Conservation (phyloP, 2,329 filamentous ascomycete species). For the Xylariaceae sp. region DNA sequence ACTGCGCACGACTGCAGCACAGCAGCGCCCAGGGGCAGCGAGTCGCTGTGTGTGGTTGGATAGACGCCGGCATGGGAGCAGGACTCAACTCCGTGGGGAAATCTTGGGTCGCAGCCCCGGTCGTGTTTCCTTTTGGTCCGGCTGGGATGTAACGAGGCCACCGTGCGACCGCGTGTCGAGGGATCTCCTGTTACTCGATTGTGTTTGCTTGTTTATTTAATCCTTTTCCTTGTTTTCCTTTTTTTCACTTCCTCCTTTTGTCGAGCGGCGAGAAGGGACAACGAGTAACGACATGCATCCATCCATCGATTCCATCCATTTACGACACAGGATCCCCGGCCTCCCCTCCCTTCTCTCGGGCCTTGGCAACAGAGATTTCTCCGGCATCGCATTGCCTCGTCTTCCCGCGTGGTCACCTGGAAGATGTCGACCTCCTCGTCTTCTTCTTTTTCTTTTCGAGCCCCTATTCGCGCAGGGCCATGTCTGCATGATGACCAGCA, state of each 20-base stretch:
- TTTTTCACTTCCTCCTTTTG: not conserved
- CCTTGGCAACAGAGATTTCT: constrained; percentile 9
- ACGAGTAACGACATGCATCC: constrained; percentile 1
- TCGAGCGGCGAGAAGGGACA: constrained; percentile 8
- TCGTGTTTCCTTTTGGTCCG: constrained; percentile 3
- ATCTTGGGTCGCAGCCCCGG: not conserved
- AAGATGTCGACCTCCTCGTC: too few species aligned
- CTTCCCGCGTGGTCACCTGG: too few species aligned
- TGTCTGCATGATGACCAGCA: constrained; percentile 22
- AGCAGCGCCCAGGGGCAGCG: too few species aligned
- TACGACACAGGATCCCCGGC: too few species aligned
- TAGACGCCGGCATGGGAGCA: too few species aligned
- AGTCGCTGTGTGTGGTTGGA: too few species aligned
- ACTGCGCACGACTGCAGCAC: too few species aligned
- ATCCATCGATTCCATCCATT: not conserved
- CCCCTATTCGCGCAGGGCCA: constrained; percentile 15
- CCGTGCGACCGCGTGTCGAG: constrained; percentile 15
- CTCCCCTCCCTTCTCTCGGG: not conserved
- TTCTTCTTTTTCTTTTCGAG: not conserved
- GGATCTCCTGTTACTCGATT: too few species aligned
- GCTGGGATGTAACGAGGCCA: constrained; percentile 19
- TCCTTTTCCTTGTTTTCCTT: too few species aligned
- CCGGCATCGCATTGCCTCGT: not conserved
- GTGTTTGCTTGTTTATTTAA: too few species aligned
- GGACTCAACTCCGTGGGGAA: too few species aligned